These are phyloP conservation scores for Cercospora nicotianae DNA, from an alignment of 2,329 filamentous ascomycete species.

Conservation along the genomic window DNA sequence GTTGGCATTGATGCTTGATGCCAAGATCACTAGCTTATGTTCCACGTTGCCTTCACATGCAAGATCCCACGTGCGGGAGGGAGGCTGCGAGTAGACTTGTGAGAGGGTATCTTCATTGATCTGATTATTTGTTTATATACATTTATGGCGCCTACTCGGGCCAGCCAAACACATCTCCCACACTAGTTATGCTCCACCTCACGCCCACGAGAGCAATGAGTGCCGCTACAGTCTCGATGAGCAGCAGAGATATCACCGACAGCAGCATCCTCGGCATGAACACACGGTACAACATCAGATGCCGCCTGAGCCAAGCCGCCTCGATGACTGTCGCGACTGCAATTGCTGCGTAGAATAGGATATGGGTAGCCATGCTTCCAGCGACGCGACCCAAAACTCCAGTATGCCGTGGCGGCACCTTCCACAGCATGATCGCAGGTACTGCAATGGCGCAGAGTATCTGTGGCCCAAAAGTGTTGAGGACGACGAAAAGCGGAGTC, in stretches of 20 bases:
- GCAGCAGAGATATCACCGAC: constrained; percentile 67
- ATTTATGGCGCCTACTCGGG: constrained; percentile 31
- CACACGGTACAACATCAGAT: constrained; percentile 95
- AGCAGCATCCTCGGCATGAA: constrained; percentile 91
- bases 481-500: constrained; percentile 74
- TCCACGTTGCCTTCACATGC: not conserved
- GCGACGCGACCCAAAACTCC: constrained; percentile 67
- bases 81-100: not conserved
- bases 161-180: constrained; percentile 88
- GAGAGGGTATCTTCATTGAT: not conserved
- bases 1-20: constrained; percentile 2
- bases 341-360: constrained; percentile 79
- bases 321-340: constrained; percentile 85
- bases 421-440: constrained; percentile 84
- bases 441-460: constrained; percentile 78
- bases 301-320: constrained; percentile 81
- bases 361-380: constrained; percentile 70
- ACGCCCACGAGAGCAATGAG: constrained; percentile 71
- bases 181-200: constrained; percentile 72
- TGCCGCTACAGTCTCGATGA: constrained; percentile 75
- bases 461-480: constrained; percentile 89
- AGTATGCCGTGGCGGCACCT: constrained; percentile 70
- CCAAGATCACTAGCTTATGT: not conserved
- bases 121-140: not conserved
- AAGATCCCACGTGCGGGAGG: not conserved